A percentile compares a stretch with the other conserved stretches of the same genome.
phyloP scores from a whole-genome alignment of 140 eudicot genomes.

The Bidens hawaiensis region DNA sequence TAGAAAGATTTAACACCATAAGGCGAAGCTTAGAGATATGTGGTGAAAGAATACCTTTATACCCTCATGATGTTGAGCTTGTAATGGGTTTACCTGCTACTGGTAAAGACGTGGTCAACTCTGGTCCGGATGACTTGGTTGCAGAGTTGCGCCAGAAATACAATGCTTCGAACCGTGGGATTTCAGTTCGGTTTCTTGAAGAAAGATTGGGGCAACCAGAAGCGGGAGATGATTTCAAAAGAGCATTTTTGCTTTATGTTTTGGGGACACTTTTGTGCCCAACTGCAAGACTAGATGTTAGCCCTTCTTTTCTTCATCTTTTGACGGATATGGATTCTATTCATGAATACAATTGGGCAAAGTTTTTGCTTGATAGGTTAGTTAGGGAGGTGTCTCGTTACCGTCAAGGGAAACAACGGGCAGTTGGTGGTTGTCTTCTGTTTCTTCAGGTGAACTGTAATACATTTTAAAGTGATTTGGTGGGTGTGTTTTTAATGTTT shows the following conservation, averaged over 20 bases:
- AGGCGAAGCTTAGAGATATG: conserved; percentile 70
- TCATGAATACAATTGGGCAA: conserved; percentile 81
- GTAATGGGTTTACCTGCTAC: conserved; percentile 73
- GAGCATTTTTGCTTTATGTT: conserved; percentile 66
- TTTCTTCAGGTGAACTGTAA: conserved; percentile 60
- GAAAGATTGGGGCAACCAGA: conserved; percentile 61
- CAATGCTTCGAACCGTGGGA: conserved; percentile 78
- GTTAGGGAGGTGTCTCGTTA: conserved; percentile 81
- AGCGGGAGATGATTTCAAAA: conserved; percentile 77
- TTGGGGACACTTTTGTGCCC: conserved; percentile 80
- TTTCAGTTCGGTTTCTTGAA: conserved; percentile 64
- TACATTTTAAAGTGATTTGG: conserved; percentile 2
- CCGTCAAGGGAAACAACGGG: conserved; percentile 83
- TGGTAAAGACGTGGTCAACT: conserved; percentile 71
- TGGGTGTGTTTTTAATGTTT: background rate
- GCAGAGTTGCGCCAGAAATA: conserved; percentile 59
- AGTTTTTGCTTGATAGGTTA: conserved; percentile 69
- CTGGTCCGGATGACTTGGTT: conserved; percentile 73
- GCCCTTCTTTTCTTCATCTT: conserved; percentile 76
- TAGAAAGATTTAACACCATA: conserved; percentile 70
- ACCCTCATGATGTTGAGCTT: conserved; percentile 68
- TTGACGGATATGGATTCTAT: conserved; percentile 63
- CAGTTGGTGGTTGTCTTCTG: conserved; percentile 83
- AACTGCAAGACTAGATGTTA: conserved; percentile 78
- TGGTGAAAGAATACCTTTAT: conserved; percentile 67